Base-by-base conservation (phyloP, 805 yeast species). In the Brettanomyces custersianus region DNA sequence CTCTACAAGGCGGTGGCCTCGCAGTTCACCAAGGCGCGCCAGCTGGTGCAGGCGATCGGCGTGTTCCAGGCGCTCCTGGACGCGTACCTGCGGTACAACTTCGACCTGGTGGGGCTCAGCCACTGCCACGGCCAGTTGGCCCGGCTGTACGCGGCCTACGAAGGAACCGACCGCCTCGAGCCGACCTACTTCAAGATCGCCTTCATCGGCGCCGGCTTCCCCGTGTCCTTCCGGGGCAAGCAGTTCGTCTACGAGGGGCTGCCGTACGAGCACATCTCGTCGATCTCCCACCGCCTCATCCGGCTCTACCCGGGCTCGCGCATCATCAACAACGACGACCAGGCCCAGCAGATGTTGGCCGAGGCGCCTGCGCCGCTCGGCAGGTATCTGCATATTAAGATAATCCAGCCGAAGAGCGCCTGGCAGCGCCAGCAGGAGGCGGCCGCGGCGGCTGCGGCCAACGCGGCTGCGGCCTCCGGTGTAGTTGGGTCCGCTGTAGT, bases 181-280 rank as follows among this genome's bases (percentile, higher is more conserved):
- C 84, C 94, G 19, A 76, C 86, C 5, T 86, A 72, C 55, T 86
- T 83, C 66, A 72, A 80, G 51, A 85, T 86, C 37, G 70, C 82
- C 16, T 85, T 80, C 50, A 71, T 82, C 52, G 96, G 96, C 12
- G 72, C 69, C 35, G 95, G 95, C 3, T 86, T 86, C 67, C 95
- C 95, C 6, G 65, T 63, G 22, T 72, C 87, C 25, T 68, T 82
- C 33, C 66, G 94, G 49, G 82, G 83, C 32, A 75, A 80, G 49
- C 77, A 77, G 40, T 86, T 80, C 53, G 80, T 86, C 35, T 83
- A 79, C 51, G 94, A 86, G 59, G 95, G 95, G 5, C 65, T 75
- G 36, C 86, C 94, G 21, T 86, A 82, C 60, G 96, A 86, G 54
- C 92, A 83, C 55, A 77, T 86, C 40, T 76, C 87, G 2, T 77